Base-by-base conservation (phyloP, 208 protist species). In the Acanthamoeba triangularis region DNA sequence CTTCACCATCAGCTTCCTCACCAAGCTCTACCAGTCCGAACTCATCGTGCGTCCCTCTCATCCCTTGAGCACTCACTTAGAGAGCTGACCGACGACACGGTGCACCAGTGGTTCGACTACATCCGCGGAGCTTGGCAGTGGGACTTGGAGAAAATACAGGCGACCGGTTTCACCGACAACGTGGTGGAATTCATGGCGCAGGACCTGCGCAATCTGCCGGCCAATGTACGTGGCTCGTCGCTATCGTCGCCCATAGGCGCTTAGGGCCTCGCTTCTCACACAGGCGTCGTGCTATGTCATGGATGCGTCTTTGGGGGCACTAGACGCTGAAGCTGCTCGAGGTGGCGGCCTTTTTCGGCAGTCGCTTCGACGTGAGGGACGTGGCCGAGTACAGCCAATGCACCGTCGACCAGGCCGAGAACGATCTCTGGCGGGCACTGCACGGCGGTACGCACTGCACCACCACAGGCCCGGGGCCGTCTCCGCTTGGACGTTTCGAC, bases 151-250 rank as follows among this genome's bases (percentile, higher is more conserved):
- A 93, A 74, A 35, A 93, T 93, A 20, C 35, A 93, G 37, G 33
- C 30, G 8, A 93, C 65, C 14, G 35, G 41, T 13, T 93, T 54
- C 88, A 93, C 88, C 28, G 88, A 93, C 59, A 93, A 93, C 47
- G 88, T 93, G 88, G 88, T 93, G 30, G 88, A 93, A n/a, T 93
- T 93, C 61, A 93, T 93, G 88, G 88, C 61, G n/a, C 88, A 93
- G 44, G 88, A 93, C 88, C 61, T 93, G 25, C 44, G 49, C 56
- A 93, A 72, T 1, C 88, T 93, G 13, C 65, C 65, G 30, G 33
- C 30, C 23, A 23, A 14, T 25, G 59, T 56, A 30, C 23, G 35
- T 33, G 78, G 7, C 69, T 37, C 44, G 14, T 61, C 54, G 14
- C 54, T 61, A 13, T 61, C 14, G 8, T 54, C 13, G 49, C 49